Conservation (phyloP, 495 filamentous ascomycete species). For the Delitschia confertaspora region DNA sequence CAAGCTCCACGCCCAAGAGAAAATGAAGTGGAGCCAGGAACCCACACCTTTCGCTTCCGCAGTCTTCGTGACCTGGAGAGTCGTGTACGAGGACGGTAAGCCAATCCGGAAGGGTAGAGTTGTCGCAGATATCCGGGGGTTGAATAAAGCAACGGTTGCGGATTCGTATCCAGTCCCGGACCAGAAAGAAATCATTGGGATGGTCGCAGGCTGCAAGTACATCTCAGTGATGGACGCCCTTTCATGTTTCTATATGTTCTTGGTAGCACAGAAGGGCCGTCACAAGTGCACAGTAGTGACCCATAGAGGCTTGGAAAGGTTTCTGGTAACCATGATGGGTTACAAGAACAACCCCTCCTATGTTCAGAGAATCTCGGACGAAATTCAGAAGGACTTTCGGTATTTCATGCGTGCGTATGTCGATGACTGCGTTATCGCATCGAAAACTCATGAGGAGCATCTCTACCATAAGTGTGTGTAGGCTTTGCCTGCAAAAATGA, state of each 20-base stretch:
- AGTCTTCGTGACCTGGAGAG: background rate
- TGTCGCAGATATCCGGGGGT: background rate
- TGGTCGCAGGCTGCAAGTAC: background rate
- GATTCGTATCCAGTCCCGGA: background rate
- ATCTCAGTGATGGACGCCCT: background rate
- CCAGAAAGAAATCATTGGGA: background rate
- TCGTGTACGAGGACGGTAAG: background rate
- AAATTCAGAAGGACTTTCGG: background rate
- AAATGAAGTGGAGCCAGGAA: too few relatives aligned
- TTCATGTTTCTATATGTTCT: background rate
- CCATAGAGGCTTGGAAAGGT: background rate
- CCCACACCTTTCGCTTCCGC: background rate
- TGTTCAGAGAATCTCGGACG: background rate
- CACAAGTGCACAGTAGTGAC: background rate
- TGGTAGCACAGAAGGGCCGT: background rate
- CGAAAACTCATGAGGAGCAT: background rate
- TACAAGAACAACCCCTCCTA: background rate
- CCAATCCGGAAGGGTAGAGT: background rate
- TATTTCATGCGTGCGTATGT: background rate
- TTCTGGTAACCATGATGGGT: background rate
- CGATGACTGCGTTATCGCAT: background rate
- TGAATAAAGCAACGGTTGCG: background rate
- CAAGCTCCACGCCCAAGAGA: too few relatives aligned
- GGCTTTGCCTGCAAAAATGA: too few relatives aligned
- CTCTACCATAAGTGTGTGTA: too few relatives aligned